phyloP scores from a whole-genome alignment of 73 alveolate genomes.

The Stentor roeselii region DNA sequence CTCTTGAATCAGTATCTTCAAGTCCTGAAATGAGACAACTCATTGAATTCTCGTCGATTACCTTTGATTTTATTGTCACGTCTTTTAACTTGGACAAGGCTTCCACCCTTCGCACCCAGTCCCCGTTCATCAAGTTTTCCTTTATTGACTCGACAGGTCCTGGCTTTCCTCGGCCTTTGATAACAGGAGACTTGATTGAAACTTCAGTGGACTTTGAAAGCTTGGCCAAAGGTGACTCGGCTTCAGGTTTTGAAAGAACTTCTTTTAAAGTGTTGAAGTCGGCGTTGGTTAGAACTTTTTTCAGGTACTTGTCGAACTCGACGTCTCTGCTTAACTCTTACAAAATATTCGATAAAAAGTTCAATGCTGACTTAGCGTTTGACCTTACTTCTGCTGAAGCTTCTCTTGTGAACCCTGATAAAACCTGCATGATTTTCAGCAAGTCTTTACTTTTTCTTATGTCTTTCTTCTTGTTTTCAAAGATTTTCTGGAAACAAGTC shows the following conservation, averaged over 20 bases:
- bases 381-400: conserved; percentile 28
- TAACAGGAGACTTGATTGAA: neutral
- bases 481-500: neutral
- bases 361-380: conserved; percentile 1
- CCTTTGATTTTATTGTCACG: neutral
- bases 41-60: neutral
- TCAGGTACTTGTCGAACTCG: conserved; percentile 3
- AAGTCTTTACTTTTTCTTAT: conserved; percentile 7
- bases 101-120: conserved; percentile 18
- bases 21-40: conserved; percentile 12
- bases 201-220: neutral
- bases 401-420: conserved; percentile 8
- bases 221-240: conserved; percentile 10
- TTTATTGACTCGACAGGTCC: conserved; percentile 1
- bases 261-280: neutral
- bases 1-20: conserved; percentile 15
- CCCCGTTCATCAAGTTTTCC: neutral
- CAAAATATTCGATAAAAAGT: neutral
- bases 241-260: neutral
- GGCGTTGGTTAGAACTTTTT: neutral
- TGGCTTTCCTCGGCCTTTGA: neutral
- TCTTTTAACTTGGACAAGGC: conserved; percentile 14
- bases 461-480: neutral
- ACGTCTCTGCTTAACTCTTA: neutral
- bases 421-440: neutral